phyloP scores from a whole-genome alignment of 2,329 filamentous ascomycete genomes.

The Cladorrhinum sp. region DNA sequence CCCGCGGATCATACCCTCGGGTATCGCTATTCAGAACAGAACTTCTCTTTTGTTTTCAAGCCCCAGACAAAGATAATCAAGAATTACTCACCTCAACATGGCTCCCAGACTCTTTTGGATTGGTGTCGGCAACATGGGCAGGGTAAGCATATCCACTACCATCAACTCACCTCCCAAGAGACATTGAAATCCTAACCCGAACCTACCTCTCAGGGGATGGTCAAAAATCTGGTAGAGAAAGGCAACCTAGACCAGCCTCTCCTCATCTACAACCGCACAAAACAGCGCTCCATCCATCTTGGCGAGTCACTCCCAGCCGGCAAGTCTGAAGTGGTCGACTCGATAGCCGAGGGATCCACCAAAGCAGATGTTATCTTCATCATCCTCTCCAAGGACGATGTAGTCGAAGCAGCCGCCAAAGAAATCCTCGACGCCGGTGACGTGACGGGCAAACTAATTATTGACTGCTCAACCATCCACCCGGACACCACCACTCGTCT shows the following conservation, averaged over 20 bases:
- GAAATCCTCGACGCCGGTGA: constrained; percentile 50
- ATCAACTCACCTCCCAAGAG: not conserved
- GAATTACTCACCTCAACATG: constrained; percentile 39
- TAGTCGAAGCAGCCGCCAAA: constrained; percentile 61
- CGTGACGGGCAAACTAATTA: constrained; percentile 70
- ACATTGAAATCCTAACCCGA: not conserved
- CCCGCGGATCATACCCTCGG: not conserved
- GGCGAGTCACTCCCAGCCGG: constrained; percentile 56
- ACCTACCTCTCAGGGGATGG: constrained; percentile 63
- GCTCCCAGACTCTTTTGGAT: constrained; percentile 68
- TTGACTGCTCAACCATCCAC: constrained; percentile 86
- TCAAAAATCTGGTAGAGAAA: constrained; percentile 77
- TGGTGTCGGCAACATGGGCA: constrained; percentile 84
- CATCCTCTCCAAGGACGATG: constrained; percentile 75
- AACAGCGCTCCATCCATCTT: constrained; percentile 61
- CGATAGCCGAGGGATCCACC: constrained; percentile 63
- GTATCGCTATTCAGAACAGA: not conserved
- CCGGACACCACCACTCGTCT: constrained; percentile 72
- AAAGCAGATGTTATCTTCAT: constrained; percentile 76
- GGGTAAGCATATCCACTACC: constrained; percentile 49
- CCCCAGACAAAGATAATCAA: not conserved
- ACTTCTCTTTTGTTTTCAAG: no score
- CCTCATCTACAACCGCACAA: constrained; percentile 77
- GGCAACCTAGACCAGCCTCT: constrained; percentile 68
- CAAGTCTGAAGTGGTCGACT: constrained; percentile 62